phyloP scores from a whole-genome alignment of 441 rosid species.

The Syzygium syzygioides region DNA sequence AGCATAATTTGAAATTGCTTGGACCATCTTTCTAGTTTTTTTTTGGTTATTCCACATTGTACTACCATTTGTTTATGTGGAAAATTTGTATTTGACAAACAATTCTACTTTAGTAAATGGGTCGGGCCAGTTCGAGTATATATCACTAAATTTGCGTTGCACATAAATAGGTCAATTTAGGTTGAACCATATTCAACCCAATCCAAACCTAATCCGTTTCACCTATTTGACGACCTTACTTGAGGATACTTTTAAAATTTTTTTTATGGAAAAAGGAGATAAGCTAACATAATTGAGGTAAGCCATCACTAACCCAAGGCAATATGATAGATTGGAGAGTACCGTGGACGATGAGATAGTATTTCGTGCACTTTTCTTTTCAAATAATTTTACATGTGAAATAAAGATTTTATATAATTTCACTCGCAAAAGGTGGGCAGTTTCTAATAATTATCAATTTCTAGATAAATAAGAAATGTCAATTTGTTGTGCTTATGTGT shows the following conservation, averaged over 20 bases:
- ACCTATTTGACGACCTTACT: fast-evolving
- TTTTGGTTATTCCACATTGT: background rate
- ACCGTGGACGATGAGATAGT: background rate
- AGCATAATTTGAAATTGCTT: background rate
- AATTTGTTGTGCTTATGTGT: background rate
- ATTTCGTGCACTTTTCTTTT: background rate
- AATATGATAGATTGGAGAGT: background rate
- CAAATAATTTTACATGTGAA: background rate
- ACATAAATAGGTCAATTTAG: background rate
- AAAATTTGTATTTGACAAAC: background rate
- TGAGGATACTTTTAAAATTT: background rate
- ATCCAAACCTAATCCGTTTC: background rate
- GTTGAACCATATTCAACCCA: background rate
- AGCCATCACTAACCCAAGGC: background rate
- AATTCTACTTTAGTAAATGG: background rate
- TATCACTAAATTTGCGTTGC: background rate
- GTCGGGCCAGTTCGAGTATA: fast-evolving
- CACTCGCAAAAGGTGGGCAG: background rate
- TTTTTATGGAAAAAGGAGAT: background rate
- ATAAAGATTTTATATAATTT: background rate
- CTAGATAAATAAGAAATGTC: background rate
- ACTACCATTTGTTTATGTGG: background rate
- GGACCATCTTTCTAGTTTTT: background rate
- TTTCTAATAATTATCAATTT: background rate
- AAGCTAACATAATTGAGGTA: background rate